Percentiles rank a stretch among this genome's conserved stretches.
phyloP scores from a whole-genome alignment of 116 monocot genomes.

The Phalaenopsis hybrid region DNA sequence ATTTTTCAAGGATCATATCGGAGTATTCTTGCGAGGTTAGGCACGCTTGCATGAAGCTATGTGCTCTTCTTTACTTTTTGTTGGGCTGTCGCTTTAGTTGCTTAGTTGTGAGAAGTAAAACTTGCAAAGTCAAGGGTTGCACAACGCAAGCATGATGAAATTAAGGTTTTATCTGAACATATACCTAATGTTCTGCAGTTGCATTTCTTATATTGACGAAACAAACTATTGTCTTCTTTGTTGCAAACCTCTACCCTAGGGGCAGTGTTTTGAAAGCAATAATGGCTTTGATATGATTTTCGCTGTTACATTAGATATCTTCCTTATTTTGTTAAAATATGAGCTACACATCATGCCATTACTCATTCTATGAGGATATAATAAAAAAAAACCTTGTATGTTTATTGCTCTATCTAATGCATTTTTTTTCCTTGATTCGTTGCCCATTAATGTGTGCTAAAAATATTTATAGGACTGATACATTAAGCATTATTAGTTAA shows the following conservation, averaged over 20 bases:
- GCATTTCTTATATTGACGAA: not conserved
- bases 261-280: not conserved
- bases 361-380: not conserved
- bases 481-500: not conserved
- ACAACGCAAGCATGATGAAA: not conserved
- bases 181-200: not conserved
- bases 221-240: not conserved
- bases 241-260: not conserved
- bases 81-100: not conserved
- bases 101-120: not conserved
- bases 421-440: too few relatives aligned
- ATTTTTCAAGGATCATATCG: slow-evolving; percentile 76
- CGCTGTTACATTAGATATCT: too few relatives aligned
- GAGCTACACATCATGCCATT: too few relatives aligned
- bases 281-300: not conserved
- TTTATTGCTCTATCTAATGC: too few relatives aligned
- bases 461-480: not conserved
- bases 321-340: too few relatives aligned
- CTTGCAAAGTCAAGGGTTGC: not conserved
- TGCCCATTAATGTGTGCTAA: not conserved
- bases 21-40: slow-evolving; percentile 76
- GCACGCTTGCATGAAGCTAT: not conserved
- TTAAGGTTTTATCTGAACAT: not conserved
- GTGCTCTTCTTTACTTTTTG: not conserved
- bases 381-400: not conserved